These are phyloP conservation scores for Rhizoclosmatium globosum DNA, from an alignment of 192 early-diverging fungal species.

Conservation along the genomic window DNA sequence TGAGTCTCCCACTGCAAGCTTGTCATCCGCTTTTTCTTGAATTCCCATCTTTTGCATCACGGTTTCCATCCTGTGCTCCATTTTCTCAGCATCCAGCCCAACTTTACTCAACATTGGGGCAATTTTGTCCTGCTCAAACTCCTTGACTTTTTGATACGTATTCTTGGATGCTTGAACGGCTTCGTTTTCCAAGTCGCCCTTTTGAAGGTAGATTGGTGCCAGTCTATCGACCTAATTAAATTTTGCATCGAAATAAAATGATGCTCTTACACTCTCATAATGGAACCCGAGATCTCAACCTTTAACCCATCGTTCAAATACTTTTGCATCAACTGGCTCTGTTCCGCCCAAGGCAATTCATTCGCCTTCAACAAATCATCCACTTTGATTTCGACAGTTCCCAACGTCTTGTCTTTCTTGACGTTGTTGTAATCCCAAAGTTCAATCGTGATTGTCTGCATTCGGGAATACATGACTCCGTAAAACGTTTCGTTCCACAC, in stretches of 20 bases:
- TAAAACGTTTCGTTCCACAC: constrained; percentile 92
- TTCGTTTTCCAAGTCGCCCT: too few relatives aligned
- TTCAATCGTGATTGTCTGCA: constrained; percentile 79
- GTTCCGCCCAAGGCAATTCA: neutral
- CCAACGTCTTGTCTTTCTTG: constrained; percentile 85
- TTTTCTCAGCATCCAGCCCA: neutral
- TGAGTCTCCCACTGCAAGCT: too few relatives aligned
- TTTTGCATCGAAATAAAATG: neutral
- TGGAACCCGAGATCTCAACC: constrained; percentile 9
- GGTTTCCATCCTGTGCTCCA: neutral
- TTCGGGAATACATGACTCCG: constrained; percentile 79
- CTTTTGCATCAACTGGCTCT: constrained; percentile 23
- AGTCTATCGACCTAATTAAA: neutral
- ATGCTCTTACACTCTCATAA: neutral
- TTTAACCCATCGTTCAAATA: constrained; percentile 51
- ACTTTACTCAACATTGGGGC: neutral
- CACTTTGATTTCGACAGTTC: constrained; percentile 61
- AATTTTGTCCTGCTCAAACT: neutral
- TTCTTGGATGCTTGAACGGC: too few relatives aligned
- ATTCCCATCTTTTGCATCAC: too few relatives aligned
- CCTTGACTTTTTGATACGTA: too few relatives aligned
- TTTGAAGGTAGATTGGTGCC: constrained; percentile 16
- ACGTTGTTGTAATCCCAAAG: constrained; percentile 90
- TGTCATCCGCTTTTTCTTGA: too few relatives aligned
- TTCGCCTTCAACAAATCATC: constrained; percentile 35